These are phyloP conservation scores for Naganishia vishniacii DNA, from an alignment of 768 basidiomycete species.

Conservation along the genomic window DNA sequence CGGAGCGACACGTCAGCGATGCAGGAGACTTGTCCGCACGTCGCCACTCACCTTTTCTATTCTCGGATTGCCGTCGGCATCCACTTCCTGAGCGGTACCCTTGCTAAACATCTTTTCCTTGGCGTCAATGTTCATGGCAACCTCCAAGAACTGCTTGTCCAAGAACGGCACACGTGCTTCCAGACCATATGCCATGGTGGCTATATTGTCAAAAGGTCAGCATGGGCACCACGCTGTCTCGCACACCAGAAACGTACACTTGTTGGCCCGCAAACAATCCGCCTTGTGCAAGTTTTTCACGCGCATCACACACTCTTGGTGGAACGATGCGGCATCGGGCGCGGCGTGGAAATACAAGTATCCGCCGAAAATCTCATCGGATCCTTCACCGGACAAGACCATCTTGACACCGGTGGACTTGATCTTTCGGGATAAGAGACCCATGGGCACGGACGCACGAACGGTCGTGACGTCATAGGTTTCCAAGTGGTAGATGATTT, in stretches of 20 bases:
- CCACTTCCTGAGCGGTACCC: conserved; percentile 64
- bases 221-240: neutral
- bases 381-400: conserved; percentile 96
- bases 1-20: neutral
- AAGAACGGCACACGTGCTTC: conserved; percentile 98
- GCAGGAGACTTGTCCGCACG: neutral
- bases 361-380: conserved; percentile 85
- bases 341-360: conserved; percentile 99
- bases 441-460: conserved; percentile 97
- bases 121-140: conserved; percentile 82
- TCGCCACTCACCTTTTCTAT: conserved; percentile 80
- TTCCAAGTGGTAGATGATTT: conserved; percentile 96
- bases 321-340: conserved; percentile 77
- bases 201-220: conserved; percentile 49
- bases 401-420: conserved; percentile 99
- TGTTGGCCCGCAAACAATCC: conserved; percentile 96
- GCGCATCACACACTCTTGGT: conserved; percentile 87
- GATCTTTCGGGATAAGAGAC: conserved; percentile 93
- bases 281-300: conserved; percentile 97
- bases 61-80: conserved; percentile 76
- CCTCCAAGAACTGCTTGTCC: conserved; percentile 91
- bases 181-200: conserved; percentile 99
- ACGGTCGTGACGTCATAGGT: conserved; percentile 99
- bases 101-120: conserved; percentile 83
- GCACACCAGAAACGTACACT: conserved; percentile 58